Evolutionary conservation across 1,139 yeast species (phyloP).

Genomic region (Saccharomyces hybrid): DNA sequence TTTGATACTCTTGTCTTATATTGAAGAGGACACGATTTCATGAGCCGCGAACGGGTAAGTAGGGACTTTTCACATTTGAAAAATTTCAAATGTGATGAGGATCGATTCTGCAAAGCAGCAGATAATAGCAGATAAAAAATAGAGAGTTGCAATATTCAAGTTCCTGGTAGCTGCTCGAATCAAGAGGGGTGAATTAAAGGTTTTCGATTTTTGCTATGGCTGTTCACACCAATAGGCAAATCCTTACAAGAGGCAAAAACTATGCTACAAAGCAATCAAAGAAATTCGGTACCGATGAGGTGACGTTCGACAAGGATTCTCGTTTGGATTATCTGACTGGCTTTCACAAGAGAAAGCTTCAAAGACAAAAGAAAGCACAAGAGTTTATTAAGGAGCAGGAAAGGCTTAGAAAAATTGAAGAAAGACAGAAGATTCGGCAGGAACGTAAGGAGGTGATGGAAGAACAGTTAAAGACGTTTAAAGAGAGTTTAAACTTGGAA

Average conservation of each 20-base stretch:
- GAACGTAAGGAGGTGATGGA: conserved; percentile 62
- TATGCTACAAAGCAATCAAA: conserved; percentile 57
- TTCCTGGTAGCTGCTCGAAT: neutral
- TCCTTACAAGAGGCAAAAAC: conserved; percentile 79
- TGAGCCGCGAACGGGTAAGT: neutral
- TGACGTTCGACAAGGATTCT: conserved; percentile 66
- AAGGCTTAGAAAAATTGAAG: conserved; percentile 64
- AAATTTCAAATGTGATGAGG: conserved; percentile 2
- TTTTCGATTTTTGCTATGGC: conserved; percentile 9
- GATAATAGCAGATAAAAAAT: neutral
- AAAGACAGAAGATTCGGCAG: conserved; percentile 51
- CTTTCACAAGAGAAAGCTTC: conserved; percentile 85
- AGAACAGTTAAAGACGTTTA: conserved; percentile 51
- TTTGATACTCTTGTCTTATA: neutral
- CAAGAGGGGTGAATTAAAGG: neutral
- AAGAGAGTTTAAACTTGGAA: conserved; percentile 45
- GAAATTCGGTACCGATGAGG: conserved; percentile 65
- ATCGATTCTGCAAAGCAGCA: neutral
- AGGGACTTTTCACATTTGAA: neutral
- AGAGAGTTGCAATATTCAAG: neutral
- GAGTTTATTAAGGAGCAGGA: conserved; percentile 70
- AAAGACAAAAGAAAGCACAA: conserved; percentile 79
- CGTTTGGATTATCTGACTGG: conserved; percentile 84
- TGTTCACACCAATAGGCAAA: conserved; percentile 54
- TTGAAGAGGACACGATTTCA: neutral